phyloP scores from a whole-genome alignment of 495 filamentous ascomycete species.

The Durotheca rogersii region DNA sequence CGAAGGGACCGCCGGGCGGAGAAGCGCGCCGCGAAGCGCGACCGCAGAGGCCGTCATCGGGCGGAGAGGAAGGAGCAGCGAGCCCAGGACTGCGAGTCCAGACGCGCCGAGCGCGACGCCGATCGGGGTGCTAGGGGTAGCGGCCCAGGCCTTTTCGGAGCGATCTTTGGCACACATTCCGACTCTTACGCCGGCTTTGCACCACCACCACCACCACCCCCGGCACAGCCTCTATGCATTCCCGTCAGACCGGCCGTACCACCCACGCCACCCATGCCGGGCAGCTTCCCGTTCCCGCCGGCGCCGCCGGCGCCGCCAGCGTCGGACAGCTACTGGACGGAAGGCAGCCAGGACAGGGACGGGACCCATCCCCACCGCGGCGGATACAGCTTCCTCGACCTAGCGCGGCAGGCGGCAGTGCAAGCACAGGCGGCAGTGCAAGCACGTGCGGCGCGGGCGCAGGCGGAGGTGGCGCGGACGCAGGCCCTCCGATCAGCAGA shows the following conservation, averaged over 20 bases:
- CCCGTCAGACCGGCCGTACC: too few relatives aligned
- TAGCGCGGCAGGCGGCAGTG: too few relatives aligned
- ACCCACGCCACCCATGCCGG: not conserved
- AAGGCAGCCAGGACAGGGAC: not conserved
- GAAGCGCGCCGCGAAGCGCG: constrained; percentile 29
- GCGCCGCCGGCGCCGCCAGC: not conserved
- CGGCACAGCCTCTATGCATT: too few relatives aligned
- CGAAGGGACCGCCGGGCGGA: constrained; percentile 23
- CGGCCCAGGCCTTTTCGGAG: not conserved
- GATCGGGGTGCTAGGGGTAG: constrained; percentile 23
- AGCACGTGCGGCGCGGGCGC: too few relatives aligned
- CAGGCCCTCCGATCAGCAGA: too few relatives aligned
- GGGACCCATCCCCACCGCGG: not conserved
- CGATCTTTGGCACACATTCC: too few relatives aligned
- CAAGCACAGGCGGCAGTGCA: too few relatives aligned
- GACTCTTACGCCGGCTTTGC: not conserved
- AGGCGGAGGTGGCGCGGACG: too few relatives aligned
- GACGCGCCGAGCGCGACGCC: constrained; percentile 26
- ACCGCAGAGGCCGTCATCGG: constrained; percentile 27
- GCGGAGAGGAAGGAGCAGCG: constrained; percentile 37
- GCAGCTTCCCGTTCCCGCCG: too few relatives aligned
- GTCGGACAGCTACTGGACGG: not conserved
- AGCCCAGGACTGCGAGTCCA: constrained; percentile 28
- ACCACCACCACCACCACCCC: not conserved
- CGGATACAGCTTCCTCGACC: too few relatives aligned